Base-by-base conservation (phyloP, 2,329 filamentous ascomycete genomes). In the Leptographium radiaticola region DNA sequence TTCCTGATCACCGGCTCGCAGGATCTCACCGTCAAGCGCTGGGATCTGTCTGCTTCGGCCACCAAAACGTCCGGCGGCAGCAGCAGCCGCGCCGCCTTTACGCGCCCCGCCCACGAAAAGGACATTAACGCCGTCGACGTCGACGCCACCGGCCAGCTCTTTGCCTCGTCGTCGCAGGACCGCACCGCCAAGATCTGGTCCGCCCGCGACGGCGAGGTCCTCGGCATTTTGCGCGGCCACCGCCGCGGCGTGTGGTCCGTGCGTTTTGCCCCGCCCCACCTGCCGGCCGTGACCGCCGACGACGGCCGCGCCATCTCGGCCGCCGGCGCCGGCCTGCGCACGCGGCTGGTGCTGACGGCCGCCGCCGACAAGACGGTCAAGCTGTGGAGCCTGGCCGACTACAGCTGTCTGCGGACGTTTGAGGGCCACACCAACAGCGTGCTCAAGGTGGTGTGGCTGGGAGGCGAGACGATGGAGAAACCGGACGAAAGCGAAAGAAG, bases 151-250 rank as follows among this genome's bases (percentile, higher is more conserved):
- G 81, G 80, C 6, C 80, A 83, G n/a, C 70, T 96, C 1, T 97
- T 98, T 64, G 94, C 91, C 4, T 96, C 93, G 1, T 91, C 93
- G 34, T 97, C 91, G 6, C 93, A 98, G 69, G 93, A 98, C 67
- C 87, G 89, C 60, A 94, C 89, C 0, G 89, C 97, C 60, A 98
- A 97, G 71, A 93, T 98, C 56, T 98, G 91, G 86, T 93, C 90
- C 9, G 77, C 85, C 8, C 84, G 90, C 60, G 87, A 93, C 65
- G 90, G 94, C 20, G 89, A 96, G 62, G 86, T 90, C 0, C 81
- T 93, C 58, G 94, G 93, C 59, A 89, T 98, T 36, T 78, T 98
- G 18, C 82, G 88, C 53, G 94, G 94, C 2, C 94, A 98, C 68
- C 87, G 88, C 65, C 82, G 93, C 66, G 93, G 94, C 66, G 91